Base-by-base conservation (phyloP, 2,329 filamentous ascomycete species). In the Aspergillus proliferans region DNA sequence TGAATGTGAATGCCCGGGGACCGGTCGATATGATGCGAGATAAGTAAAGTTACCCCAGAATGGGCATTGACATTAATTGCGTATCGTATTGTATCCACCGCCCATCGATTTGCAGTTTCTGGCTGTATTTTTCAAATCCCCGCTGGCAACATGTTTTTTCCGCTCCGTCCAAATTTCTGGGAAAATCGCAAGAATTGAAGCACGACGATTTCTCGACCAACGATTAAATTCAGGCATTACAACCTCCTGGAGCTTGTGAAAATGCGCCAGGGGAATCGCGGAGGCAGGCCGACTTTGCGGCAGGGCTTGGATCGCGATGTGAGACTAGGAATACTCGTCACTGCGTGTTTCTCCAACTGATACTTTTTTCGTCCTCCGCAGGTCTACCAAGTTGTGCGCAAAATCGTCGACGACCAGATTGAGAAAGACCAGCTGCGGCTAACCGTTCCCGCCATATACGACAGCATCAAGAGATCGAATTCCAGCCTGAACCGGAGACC, bases 401-500 rank as follows among this genome's bases (percentile, higher is more conserved):
- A 89, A 67, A 76, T 92, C 47, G 79, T 88, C 47, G 85, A 88
- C 51, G 81, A 85, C 46, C 79, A 78, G 55, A 68, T 71, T n/a
- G 76, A 76, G 43, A 74, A 74, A 48, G 67, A 66, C 15, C 63
- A 64, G 15, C 70, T 75, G 6, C 76, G 73, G 47, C 71, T 87
- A 6, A 83, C 81, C 1, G 74, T 85, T 3, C 69, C 77, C 2
- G 70, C 74, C 2, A 79, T 94, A 1, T 95, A 93, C 65, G 85
- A 90, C 36, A 82, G 81, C 50, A 89, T 97, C 53, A 88, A 90
- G 58, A 74, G 76, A 45, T 95, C 90, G 12, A 96, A 96, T 66
- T 95, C 90, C 0, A 90, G 86, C 47, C 71, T 97, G 19, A 88
- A 87, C 54, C 78, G 93, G 19, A 83, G 87, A 57, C 89, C 88